A percentile compares a stretch with the other conserved stretches of the same genome.
phyloP scores from a whole-genome alignment of 768 basidiomycete species.

The Panus rudis region DNA sequence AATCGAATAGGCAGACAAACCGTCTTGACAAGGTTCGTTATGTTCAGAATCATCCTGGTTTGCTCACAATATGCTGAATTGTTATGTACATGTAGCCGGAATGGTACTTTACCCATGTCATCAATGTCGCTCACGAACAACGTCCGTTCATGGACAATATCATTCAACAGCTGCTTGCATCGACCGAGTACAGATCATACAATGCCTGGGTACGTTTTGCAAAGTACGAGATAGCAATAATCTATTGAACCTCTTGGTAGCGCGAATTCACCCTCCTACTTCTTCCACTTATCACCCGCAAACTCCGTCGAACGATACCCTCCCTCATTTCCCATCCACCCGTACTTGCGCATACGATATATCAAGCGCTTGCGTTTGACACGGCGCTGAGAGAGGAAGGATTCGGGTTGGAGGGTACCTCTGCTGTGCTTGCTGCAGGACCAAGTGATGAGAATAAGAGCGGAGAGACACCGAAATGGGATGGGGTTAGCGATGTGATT shows the following conservation, averaged over 20 bases:
- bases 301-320: conserved; percentile 71
- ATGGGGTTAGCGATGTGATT: conserved; percentile 76
- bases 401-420: conserved; percentile 54
- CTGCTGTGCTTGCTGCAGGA: conserved; percentile 25
- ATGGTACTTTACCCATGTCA: conserved; percentile 92
- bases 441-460: conserved; percentile 15
- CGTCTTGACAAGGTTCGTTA: conserved; percentile 76
- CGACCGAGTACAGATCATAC: conserved; percentile 54
- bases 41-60: neutral
- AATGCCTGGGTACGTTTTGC: conserved; percentile 66
- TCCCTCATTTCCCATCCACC: conserved; percentile 70
- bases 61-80: neutral
- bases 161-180: conserved; percentile 61
- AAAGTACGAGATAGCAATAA: neutral
- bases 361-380: conserved; percentile 88
- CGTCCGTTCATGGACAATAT: conserved; percentile 68
- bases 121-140: conserved; percentile 85
- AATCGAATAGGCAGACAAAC: conserved; percentile 81
- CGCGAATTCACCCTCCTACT: conserved; percentile 78
- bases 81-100: conserved; percentile 59
- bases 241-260: conserved; percentile 40
- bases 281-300: conserved; percentile 68
- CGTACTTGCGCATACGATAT: conserved; percentile 90
- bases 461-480: conserved; percentile 39
- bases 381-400: conserved; percentile 67